A percentile compares a stretch with the other conserved stretches of the same genome.
phyloP scores from a whole-genome alignment of 2,329 filamentous ascomycete species.

The Tolypocladium inflatum region DNA sequence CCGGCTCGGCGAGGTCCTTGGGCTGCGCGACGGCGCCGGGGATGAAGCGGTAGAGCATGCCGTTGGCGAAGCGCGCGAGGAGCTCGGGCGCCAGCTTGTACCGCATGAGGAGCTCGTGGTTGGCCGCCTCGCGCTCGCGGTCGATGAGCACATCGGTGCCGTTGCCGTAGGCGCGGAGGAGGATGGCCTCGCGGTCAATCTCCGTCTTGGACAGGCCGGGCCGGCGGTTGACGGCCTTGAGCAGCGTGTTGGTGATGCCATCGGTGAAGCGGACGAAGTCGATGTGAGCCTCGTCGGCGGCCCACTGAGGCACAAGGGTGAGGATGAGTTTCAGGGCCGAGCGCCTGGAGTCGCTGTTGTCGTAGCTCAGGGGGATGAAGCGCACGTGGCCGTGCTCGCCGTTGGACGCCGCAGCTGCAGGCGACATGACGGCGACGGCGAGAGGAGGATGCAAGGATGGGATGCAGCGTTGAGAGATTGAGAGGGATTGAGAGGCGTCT shows the following conservation, averaged over 20 bases:
- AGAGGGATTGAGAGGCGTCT: background rate
- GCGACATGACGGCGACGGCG: conserved; percentile 19
- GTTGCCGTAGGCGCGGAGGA: conserved; percentile 88
- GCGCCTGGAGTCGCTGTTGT: conserved; percentile 63
- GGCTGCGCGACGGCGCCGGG: conserved; percentile 71
- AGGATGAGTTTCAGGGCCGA: conserved; percentile 75
- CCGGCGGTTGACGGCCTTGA: conserved; percentile 65
- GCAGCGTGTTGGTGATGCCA: conserved; percentile 91
- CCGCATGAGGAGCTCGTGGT: conserved; percentile 79
- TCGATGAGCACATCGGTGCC: conserved; percentile 94
- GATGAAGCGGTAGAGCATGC: conserved; percentile 89
- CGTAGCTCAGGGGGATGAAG: conserved; percentile 69
- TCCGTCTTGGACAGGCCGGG: conserved; percentile 59
- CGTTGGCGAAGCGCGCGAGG: conserved; percentile 88
- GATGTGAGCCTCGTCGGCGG: conserved; percentile 59
- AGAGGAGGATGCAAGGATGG: conserved; percentile 1
- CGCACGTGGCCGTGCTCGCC: conserved; percentile 36
- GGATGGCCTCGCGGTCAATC: conserved; percentile 73
- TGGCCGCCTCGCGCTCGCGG: conserved; percentile 70
- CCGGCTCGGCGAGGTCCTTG: conserved; percentile 65
- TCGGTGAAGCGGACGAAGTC: conserved; percentile 91
- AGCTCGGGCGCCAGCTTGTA: conserved; percentile 77
- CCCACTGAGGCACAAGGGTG: conserved; percentile 77
- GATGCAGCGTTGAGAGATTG: background rate
- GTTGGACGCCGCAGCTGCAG: conserved; percentile 18